These are phyloP conservation scores for Marasmius tenuissimus DNA, from an alignment of 1,284 basidiomycete species.

Conservation along the genomic window DNA sequence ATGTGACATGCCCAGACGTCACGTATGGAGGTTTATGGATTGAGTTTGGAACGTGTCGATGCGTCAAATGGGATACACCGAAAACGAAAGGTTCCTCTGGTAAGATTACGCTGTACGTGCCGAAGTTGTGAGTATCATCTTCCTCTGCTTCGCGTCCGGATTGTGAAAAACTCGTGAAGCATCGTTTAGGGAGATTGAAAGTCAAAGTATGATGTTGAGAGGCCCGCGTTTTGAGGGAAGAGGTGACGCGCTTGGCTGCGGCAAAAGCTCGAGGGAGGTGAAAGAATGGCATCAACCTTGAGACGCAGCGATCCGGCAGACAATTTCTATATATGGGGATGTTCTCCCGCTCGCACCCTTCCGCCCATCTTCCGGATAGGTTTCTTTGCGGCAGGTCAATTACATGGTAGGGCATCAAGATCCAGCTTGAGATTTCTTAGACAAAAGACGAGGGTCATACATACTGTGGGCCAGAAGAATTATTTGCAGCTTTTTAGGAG, in stretches of 20 bases:
- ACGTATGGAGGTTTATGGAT: constrained; percentile 68
- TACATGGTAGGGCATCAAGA: not conserved
- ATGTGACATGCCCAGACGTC: constrained; percentile 13
- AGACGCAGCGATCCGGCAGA: not conserved
- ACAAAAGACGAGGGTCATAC: no score
- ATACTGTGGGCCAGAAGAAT: no score
- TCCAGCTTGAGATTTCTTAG: not conserved
- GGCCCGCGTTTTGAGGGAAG: no score
- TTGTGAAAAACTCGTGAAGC: not conserved
- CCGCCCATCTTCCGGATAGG: not conserved
- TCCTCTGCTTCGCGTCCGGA: not conserved
- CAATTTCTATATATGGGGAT: not conserved
- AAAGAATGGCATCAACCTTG: not conserved
- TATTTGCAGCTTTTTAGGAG: no score
- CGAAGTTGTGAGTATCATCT: constrained; percentile 22
- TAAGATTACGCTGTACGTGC: constrained; percentile 62
- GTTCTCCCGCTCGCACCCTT: not conserved
- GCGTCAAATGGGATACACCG: constrained; percentile 62
- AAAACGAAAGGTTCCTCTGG: constrained; percentile 65
- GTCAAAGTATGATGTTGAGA: not conserved
- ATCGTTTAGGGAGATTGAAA: no score
- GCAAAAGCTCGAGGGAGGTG: not conserved
- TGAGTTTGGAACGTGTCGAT: constrained; percentile 55
- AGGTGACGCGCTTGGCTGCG: not conserved
- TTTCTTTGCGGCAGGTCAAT: not conserved